Base-by-base conservation (phyloP, 441 rosid species). In the Theobroma grandiflorum region DNA sequence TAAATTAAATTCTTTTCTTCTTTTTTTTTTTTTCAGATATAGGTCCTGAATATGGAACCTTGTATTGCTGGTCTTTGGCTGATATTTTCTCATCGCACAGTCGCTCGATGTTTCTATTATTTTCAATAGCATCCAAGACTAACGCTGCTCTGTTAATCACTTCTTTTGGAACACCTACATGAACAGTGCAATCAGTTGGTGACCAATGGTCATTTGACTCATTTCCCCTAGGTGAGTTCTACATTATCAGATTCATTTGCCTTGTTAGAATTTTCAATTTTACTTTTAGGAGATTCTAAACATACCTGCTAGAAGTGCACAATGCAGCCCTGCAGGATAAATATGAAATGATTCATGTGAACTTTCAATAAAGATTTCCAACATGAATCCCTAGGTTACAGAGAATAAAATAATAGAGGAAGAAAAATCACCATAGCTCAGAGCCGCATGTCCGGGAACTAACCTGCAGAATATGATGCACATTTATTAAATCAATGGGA, bases 231-330 rank as follows among this genome's bases (percentile, higher is more conserved):
- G 4, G 59, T 49, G 70, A 11, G 42, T 75, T 65, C 70, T 59
- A 68, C 45, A 11, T 53, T 26, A 50, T 40, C 52, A 59, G 35
- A 50, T 79, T 35, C 35, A 74, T 70, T 52, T 69, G 62, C 79
- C 61, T 57, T 18, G 42, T 22, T 26, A 38, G 52, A 37, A 64
- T 70, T 52, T 66, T 11, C 7, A 38, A n/a, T 9, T 37, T 4
- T 8, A 37, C 31, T 72, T 53, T 57, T 7, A 0, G 33, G 52
- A 61, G 66, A 52, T 31, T 5, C 33, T 2, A 72, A 42, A 59
- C 62, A 15, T 90, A 94, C 99, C 98, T 77, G 97, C 98, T 76
- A 95, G 92, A 42, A 88, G 82, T 15, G 99, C 98, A 85, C 98
- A 96, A 76, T 96, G 98, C 47, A 95, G 87, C 67, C 99, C 98